A percentile compares a stretch with the other conserved stretches of the same genome.
phyloP scores from a whole-genome alignment of 495 filamentous ascomycete genomes.

The Hypomontagnella monticulosa region DNA sequence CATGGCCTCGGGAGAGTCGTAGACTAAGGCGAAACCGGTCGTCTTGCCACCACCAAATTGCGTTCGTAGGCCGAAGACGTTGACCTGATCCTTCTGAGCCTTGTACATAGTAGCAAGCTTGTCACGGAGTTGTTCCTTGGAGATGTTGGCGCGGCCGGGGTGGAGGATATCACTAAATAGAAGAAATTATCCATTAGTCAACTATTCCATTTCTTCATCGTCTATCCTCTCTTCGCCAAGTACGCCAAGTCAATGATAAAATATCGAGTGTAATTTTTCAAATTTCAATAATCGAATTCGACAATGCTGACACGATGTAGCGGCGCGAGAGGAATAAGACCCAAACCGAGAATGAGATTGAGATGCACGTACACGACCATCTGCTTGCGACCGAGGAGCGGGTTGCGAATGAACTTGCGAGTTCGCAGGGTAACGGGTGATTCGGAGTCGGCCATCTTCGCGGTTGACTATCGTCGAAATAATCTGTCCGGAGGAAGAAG shows the following conservation, averaged over 20 bases:
- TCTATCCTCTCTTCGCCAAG: no score
- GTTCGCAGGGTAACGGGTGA: slow-evolving; percentile 94
- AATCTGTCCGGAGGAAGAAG: slow-evolving; percentile 18
- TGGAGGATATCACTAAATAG: slow-evolving; percentile 93
- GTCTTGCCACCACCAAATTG: slow-evolving; percentile 99
- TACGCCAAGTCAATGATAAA: no score
- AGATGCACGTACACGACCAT: slow-evolving; percentile 96
- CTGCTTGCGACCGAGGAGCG: slow-evolving; percentile 97
- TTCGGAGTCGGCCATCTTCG: slow-evolving; percentile 88
- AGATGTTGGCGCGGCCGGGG: slow-evolving; percentile 96
- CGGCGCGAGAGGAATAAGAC: background rate
- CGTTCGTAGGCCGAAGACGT: slow-evolving; percentile 97
- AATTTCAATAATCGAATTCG: background rate
- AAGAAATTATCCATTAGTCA: slow-evolving; percentile 22
- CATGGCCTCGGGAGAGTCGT: slow-evolving; percentile 95
- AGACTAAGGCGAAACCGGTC: slow-evolving; percentile 98
- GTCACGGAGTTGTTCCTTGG: slow-evolving; percentile 95
- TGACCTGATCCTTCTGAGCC: slow-evolving; percentile 93
- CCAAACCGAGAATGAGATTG: slow-evolving; percentile 20
- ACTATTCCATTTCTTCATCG: background rate
- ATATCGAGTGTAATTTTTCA: background rate
- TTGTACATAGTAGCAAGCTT: slow-evolving; percentile 98
- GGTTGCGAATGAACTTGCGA: slow-evolving; percentile 99
- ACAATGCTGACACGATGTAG: background rate
- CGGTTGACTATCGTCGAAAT: slow-evolving; percentile 33